Percentiles rank a stretch among this genome's conserved stretches.
Conservation (phyloP, 2,329 filamentous ascomycete species). For the Thermoascus crustaceus region DNA sequence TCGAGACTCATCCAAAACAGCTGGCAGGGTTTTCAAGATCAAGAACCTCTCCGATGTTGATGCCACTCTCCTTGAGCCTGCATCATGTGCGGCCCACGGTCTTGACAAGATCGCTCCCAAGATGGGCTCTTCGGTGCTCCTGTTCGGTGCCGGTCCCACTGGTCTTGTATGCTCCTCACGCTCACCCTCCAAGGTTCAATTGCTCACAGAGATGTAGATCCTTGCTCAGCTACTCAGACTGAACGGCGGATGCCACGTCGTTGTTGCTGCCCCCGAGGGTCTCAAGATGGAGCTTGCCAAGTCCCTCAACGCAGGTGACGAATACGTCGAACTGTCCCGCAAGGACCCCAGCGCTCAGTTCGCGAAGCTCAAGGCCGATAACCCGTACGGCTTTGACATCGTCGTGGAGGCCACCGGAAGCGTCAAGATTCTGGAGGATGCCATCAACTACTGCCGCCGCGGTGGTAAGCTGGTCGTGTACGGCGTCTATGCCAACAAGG, state of each 20-base stretch:
- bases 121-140: constrained; percentile 54
- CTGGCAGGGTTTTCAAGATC: constrained; percentile 55
- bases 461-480: constrained; percentile 66
- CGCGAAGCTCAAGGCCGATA: constrained; percentile 52
- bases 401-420: constrained; percentile 65
- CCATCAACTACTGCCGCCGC: constrained; percentile 63
- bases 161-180: constrained; percentile 40
- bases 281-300: constrained; percentile 63
- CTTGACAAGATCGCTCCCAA: constrained; percentile 61
- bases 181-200: not conserved
- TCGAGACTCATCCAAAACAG: constrained; percentile 16
- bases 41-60: constrained; percentile 57
- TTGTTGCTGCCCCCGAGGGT: constrained; percentile 60
- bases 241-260: constrained; percentile 62
- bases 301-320: constrained; percentile 39
- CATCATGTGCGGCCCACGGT: constrained; percentile 60
- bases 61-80: constrained; percentile 60
- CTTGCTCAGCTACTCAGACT: constrained; percentile 55
- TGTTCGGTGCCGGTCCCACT: constrained; percentile 61
- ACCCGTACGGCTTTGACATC: constrained; percentile 67
- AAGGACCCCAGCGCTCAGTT: constrained; percentile 52
- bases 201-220: constrained; percentile 17
- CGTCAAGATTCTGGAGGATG: constrained; percentile 59
- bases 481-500: constrained; percentile 58
- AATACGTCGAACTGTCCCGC: constrained; percentile 40